Evolutionary conservation across 345 rosid species (phyloP).

Genomic region (Pistacia vera): DNA sequence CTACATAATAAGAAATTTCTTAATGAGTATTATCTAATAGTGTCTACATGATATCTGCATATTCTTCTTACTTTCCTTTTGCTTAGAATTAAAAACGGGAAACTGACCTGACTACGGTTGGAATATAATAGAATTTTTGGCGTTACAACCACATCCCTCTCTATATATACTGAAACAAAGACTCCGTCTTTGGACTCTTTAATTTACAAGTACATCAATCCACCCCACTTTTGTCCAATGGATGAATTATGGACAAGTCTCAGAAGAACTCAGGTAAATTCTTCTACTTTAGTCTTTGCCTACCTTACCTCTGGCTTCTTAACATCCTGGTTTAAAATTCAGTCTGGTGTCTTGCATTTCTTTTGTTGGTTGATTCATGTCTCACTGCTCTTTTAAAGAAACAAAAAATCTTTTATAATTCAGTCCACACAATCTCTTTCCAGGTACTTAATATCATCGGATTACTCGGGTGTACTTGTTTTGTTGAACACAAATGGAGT

Average conservation of each 20-base stretch:
- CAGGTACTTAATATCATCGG: slow-evolving; percentile 28
- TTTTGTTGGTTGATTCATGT: not conserved
- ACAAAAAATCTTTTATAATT: no score
- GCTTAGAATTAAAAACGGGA: not conserved
- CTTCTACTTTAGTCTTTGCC: not conserved
- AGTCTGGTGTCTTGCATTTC: not conserved
- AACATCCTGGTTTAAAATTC: no score
- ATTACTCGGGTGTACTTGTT: slow-evolving; percentile 22
- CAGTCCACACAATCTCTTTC: not conserved
- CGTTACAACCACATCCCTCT: not conserved
- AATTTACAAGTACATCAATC: not conserved
- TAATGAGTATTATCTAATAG: no score
- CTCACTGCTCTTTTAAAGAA: no score
- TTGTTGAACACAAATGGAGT: slow-evolving; percentile 31
- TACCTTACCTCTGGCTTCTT: not conserved
- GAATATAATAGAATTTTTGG: not conserved
- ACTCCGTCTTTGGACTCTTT: not conserved
- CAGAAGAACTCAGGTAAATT: slow-evolving; percentile 20
- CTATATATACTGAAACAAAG: not conserved
- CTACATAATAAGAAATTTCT: no score
- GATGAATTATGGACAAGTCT: slow-evolving; percentile 16
- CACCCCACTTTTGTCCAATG: slow-evolving; percentile 11
- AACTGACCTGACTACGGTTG: not conserved
- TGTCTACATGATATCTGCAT: not conserved
- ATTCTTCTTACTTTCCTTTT: no score